A percentile compares a stretch with the other conserved stretches of the same genome.
These are phyloP conservation scores for Aphanomyces euteiches DNA, from an alignment of 352 stramenopile species.

Conservation along the genomic window DNA sequence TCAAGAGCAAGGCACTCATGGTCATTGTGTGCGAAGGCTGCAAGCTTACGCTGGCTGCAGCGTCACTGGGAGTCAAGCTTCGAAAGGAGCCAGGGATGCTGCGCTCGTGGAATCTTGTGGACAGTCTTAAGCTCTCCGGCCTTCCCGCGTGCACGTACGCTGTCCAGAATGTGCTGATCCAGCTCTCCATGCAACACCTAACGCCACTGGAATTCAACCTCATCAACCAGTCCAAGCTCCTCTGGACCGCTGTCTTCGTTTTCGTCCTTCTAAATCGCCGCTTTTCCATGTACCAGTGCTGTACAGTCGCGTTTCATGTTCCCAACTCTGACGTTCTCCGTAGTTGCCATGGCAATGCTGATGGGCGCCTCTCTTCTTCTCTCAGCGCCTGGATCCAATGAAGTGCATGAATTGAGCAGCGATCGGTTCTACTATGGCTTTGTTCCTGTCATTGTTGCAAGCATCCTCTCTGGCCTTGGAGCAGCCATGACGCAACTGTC, in stretches of 20 bases:
- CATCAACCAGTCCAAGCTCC: constrained; percentile 84
- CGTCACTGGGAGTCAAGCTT: constrained; percentile 47
- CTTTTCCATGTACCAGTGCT: constrained; percentile 63
- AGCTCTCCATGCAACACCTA: constrained; percentile 75
- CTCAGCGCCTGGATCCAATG: constrained; percentile 30
- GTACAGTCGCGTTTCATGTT: constrained; percentile 28
- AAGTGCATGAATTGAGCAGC: constrained; percentile 44
- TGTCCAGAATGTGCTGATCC: constrained; percentile 85
- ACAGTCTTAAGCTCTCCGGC: constrained; percentile 63
- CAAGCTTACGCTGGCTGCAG: constrained; percentile 60
- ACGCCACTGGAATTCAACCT: constrained; percentile 83
- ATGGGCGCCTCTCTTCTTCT: constrained; percentile 63
- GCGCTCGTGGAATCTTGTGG: constrained; percentile 45
- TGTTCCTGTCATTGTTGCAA: constrained; percentile 63
- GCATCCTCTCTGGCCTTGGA: constrained; percentile 68
- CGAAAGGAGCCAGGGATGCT: not conserved
- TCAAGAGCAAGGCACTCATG: constrained; percentile 55
- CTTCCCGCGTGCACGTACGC: constrained; percentile 79
- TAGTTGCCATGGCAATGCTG: constrained; percentile 68
- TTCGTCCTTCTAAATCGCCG: constrained; percentile 67
- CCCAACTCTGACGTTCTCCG: not conserved
- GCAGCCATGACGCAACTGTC: constrained; percentile 72
- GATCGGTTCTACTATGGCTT: constrained; percentile 52
- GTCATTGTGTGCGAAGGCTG: constrained; percentile 71
- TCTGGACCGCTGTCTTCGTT: constrained; percentile 79